Conservation (phyloP, 768 basidiomycete species). For the Dendrothele bispora region DNA sequence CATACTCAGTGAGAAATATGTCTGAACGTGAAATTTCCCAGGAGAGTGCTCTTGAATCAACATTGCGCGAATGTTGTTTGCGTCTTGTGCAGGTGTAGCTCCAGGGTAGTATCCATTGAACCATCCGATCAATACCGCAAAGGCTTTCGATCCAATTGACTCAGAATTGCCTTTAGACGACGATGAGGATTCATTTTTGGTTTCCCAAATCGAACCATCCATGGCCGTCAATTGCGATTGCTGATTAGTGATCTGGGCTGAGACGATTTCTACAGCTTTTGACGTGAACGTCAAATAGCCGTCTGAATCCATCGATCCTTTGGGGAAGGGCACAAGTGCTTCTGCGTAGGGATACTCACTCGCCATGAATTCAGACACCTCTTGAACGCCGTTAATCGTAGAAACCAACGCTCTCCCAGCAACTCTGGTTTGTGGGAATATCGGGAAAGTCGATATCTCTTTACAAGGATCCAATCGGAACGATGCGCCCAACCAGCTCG, state of each 20-base stretch:
- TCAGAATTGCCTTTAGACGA: no score
- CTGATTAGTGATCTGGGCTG: neutral
- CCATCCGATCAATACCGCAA: neutral
- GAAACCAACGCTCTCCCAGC: neutral
- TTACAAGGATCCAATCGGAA: neutral
- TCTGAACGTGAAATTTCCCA: neutral
- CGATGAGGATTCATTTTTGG: neutral
- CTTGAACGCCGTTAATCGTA: neutral
- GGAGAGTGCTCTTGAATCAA: neutral
- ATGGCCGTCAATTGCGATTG: neutral
- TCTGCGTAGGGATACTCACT: neutral
- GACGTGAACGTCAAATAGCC: neutral
- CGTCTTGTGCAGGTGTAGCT: neutral
- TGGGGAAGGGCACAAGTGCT: neutral
- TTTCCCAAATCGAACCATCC: neutral
- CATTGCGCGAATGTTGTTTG: neutral
- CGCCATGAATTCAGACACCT: neutral
- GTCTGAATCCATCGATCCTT: neutral
- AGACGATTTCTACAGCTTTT: neutral
- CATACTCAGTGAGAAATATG: neutral
- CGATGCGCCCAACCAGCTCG: neutral
- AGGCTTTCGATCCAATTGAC: no score
- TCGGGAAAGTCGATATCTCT: neutral
- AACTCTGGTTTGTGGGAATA: neutral
- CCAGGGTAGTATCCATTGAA: neutral